Base-by-base conservation (phyloP, 345 rosid genomes). In the Salix exigua region DNA sequence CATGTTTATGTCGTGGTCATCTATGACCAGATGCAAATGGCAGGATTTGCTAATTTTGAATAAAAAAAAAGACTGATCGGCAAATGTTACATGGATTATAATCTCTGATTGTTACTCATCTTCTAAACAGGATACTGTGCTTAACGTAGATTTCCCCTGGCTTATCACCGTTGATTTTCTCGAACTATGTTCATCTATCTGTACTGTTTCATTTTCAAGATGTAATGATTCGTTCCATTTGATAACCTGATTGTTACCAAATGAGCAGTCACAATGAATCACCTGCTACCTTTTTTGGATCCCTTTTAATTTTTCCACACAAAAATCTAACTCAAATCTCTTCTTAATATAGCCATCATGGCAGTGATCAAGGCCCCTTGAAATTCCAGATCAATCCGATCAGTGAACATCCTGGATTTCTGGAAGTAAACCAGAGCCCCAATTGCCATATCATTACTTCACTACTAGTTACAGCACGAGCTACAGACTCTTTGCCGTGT, bases 11-110 rank as follows among this genome's bases (percentile, higher is more conserved):
- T 64, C 12, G 13, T 30, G 35, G 53, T 75, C 81, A 61, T 71
- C 76, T 51, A 65, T 76, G 58, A 46, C 68, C 74, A 55, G 75
- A 66, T 78, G 58, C 66, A 65, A 75, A 80, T 82, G 42, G 13
- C 10, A 42, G 78, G 68, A 63, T 74, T 40, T 74, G 23, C 81
- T 83, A 63, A 58, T 80, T 84, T 73, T 78, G 75, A 85, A 79
- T 79, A 85, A 83, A 50, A 65, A 58, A 58, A 25, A 70, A 64
- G 44, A 31, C 46, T 33, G 18, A 10, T 62, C 68, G 58, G 21
- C 33, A 69, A 69, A 23, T 44, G 23, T 21, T 68, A 61, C 66
- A 4, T 31, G 9, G 28, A 31, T 21, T n/a, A 30, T 35, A 70
- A 44, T 4, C 6, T 63, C 42, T 53, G 63, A 12, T 4, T n/a